These are phyloP conservation scores for Herpetomonas samuelpessoai DNA, from an alignment of 208 protist species.

Conservation along the genomic window DNA sequence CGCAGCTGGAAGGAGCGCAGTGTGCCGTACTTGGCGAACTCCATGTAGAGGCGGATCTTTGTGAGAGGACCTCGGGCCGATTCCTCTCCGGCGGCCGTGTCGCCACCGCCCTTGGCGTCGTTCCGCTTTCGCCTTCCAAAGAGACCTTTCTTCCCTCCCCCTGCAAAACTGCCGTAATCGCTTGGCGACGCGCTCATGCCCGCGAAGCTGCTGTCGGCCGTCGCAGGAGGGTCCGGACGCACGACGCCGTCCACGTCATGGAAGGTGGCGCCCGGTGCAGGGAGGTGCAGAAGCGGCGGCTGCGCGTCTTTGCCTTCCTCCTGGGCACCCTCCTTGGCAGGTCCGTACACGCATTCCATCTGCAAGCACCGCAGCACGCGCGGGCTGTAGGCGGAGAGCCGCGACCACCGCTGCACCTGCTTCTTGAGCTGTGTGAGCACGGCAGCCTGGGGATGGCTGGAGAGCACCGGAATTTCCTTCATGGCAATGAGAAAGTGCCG, in stretches of 20 bases:
- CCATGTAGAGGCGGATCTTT: slow-evolving; percentile 61
- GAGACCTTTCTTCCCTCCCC: background rate
- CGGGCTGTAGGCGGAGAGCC: slow-evolving; percentile 37
- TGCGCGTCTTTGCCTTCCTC: background rate
- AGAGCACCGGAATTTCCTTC: slow-evolving; percentile 46
- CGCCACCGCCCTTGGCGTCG: background rate
- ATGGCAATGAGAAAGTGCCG: slow-evolving; percentile 60
- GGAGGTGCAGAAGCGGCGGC: background rate
- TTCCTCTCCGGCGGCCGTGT: background rate
- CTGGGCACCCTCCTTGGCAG: background rate
- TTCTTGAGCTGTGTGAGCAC: slow-evolving; percentile 32
- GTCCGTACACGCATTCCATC: slow-evolving; percentile 42
- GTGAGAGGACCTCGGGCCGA: slow-evolving; percentile 2
- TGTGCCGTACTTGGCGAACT: slow-evolving; percentile 63
- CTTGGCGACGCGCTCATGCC: background rate
- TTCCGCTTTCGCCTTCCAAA: background rate
- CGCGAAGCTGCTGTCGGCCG: background rate
- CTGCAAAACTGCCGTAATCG: background rate
- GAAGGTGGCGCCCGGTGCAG: background rate
- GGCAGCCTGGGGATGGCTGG: slow-evolving; percentile 12
- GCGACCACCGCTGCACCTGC: slow-evolving; percentile 46
- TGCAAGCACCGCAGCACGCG: slow-evolving; percentile 49
- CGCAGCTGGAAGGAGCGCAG: slow-evolving; percentile 41
- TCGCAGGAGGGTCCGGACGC: background rate
- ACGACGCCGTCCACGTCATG: background rate